Conservation (phyloP, 768 basidiomycete species). For the Phaeotremella fagi region DNA sequence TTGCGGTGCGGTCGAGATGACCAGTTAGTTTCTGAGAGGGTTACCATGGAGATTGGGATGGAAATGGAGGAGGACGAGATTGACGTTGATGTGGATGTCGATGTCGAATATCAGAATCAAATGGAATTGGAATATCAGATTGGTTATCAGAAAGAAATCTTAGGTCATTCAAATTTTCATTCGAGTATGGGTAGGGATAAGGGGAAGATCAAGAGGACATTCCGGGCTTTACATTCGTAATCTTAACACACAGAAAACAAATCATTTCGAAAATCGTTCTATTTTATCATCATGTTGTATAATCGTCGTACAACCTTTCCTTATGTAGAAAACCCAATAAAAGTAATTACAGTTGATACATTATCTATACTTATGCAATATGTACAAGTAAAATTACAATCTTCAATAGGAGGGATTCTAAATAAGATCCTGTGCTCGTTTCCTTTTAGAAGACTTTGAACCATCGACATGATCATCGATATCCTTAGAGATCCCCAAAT, state of each 20-base stretch:
- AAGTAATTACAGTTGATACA: conserved; percentile 3
- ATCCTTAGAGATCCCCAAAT: not conserved
- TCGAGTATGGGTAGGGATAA: not conserved
- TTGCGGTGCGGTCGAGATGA: conserved; percentile 36
- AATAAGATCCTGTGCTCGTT: conserved; percentile 8
- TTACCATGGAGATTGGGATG: not conserved
- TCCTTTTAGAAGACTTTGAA: conserved; percentile 10
- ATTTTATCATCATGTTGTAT: not conserved
- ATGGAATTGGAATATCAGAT: conserved; percentile 47
- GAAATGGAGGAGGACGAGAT: conserved; percentile 8
- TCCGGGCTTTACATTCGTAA: not conserved
- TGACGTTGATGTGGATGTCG: conserved; percentile 6
- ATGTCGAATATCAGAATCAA: conserved; percentile 24
- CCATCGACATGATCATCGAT: not conserved
- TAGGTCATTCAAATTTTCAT: too few species aligned
- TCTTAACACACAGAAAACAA: too few species aligned
- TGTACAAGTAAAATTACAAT: not conserved
- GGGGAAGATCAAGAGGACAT: not conserved
- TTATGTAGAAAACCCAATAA: not conserved
- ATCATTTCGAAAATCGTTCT: too few species aligned
- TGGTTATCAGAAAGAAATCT: too few species aligned
- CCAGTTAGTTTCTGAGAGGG: conserved; percentile 5
- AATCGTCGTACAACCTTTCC: not conserved
- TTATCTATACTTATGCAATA: not conserved
- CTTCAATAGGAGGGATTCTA: too few species aligned